phyloP scores from a whole-genome alignment of 108 stramenopile species.

The Nitzschia palea region DNA sequence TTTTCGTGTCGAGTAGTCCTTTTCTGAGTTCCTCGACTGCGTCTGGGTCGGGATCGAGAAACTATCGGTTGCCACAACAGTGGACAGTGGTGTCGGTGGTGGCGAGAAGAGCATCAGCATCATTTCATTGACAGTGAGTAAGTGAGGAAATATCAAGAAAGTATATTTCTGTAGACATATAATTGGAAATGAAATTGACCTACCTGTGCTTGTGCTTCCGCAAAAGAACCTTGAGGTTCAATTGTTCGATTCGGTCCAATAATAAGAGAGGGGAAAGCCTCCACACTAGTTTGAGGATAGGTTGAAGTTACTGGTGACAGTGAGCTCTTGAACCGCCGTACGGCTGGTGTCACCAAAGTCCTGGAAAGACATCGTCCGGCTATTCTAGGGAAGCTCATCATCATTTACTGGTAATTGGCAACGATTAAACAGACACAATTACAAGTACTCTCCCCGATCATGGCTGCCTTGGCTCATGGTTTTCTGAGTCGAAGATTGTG shows the following conservation, averaged over 20 bases:
- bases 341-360: too few relatives aligned
- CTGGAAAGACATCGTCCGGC: too few relatives aligned
- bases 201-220: slow-evolving; percentile 80
- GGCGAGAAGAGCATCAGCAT: not conserved
- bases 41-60: slow-evolving; percentile 73
- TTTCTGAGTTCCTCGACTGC: slow-evolving; percentile 58
- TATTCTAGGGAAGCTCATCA: too few relatives aligned
- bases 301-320: slow-evolving; percentile 47
- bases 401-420: too few relatives aligned
- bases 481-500: too few relatives aligned
- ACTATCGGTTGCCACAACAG: slow-evolving; percentile 37
- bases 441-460: too few relatives aligned
- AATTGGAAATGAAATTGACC: not conserved
- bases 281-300: slow-evolving; percentile 42
- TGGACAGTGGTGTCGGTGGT: not conserved
- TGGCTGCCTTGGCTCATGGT: too few relatives aligned
- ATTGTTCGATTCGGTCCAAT: slow-evolving; percentile 57
- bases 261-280: slow-evolving; percentile 72
- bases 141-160: too few relatives aligned
- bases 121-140: too few relatives aligned
- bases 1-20: slow-evolving; percentile 58
- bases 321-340: too few relatives aligned
- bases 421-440: too few relatives aligned
- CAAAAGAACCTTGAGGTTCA: slow-evolving; percentile 78
- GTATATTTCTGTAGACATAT: too few relatives aligned